Evolutionary conservation across 1,284 basidiomycete genomes (phyloP), one percentile per base, ranked within the genome.

Genomic region (Afroboletus lepidellus): DNA sequence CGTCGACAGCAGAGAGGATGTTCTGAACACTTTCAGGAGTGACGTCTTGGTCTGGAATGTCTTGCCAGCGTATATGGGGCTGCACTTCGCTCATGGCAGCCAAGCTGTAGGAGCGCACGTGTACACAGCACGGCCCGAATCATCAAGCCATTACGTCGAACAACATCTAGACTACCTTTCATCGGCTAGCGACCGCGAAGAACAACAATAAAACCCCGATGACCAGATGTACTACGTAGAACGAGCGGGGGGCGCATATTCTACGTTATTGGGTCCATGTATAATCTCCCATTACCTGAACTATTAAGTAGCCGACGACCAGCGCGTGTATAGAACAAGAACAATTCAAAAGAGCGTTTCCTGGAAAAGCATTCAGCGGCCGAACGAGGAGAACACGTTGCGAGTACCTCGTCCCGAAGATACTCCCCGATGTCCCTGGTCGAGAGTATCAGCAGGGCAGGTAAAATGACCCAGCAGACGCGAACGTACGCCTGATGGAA

Each of bases 381-480:
- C 13, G 27, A 49, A 48, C 37, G 25, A 33, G 55, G 39, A 50
- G 48, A 41, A 29, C 8, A 50, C 45, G 41, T 41, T 8, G 58
- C 24, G 56, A 74, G 61, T 56, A 90, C 94, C 79, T 98, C 94
- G 67, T 98, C 95, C 66, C 94, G 85, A 46, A 98, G 75, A 69
- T 97, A 98, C 77, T 98, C 94, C 53, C 94, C 94, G 21, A 97
- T 91, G 72, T 98, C 94, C 46, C 92, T 94, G 65, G n/a, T 54
- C 25, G 38, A 42, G 33, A 29, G 47, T 24, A 54, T 53, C 30
- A 51, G 48, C 42, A 43, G 48, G 27, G 33, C 41, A 12, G 47
- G 29, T 45, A 24, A 52, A 37, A 25, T 27, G 43, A 39, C 20
- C 1, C 47, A 54, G 33, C 53, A n/a, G 39, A 33, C 13, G 44